Conservation (phyloP, 257 asterid species). For the Plectranthus barbatus region DNA sequence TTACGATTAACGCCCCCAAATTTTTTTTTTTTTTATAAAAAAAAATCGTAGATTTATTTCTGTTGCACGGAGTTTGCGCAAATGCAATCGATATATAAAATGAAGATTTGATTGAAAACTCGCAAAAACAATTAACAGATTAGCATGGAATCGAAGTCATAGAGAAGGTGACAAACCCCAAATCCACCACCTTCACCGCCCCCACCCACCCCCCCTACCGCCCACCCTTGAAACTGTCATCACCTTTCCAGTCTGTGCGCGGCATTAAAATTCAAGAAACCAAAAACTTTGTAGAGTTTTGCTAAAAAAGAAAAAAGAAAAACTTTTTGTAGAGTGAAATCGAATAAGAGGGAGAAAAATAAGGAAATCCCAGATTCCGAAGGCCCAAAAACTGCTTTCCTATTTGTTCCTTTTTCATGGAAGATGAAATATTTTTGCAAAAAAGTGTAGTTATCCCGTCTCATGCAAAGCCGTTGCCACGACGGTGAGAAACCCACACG, state of each 20-base stretch:
- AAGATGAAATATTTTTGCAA: neutral
- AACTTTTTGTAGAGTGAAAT: too few species aligned
- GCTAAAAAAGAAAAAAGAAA: neutral
- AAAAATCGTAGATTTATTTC: too few species aligned
- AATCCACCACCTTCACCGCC: neutral
- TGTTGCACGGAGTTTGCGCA: too few species aligned
- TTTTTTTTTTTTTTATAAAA: too few species aligned
- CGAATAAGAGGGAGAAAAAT: neutral
- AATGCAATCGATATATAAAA: too few species aligned
- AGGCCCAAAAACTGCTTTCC: neutral
- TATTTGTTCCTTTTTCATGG: neutral
- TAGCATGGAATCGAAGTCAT: neutral
- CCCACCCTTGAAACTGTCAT: neutral
- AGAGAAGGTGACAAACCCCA: conserved; percentile 1
- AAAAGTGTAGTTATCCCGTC: neutral
- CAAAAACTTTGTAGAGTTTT: neutral
- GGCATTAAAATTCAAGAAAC: neutral
- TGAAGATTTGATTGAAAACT: too few species aligned
- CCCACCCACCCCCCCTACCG: neutral
- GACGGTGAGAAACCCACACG: too few species aligned
- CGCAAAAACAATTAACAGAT: neutral
- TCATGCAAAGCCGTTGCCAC: conserved; percentile 24
- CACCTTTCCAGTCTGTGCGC: conserved; percentile 1
- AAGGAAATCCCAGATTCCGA: neutral
- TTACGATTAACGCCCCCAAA: too few species aligned